A percentile compares a stretch with the other conserved stretches of the same genome.
Conservation (phyloP, 441 rosid species). For the Flueggea neowawraea region DNA sequence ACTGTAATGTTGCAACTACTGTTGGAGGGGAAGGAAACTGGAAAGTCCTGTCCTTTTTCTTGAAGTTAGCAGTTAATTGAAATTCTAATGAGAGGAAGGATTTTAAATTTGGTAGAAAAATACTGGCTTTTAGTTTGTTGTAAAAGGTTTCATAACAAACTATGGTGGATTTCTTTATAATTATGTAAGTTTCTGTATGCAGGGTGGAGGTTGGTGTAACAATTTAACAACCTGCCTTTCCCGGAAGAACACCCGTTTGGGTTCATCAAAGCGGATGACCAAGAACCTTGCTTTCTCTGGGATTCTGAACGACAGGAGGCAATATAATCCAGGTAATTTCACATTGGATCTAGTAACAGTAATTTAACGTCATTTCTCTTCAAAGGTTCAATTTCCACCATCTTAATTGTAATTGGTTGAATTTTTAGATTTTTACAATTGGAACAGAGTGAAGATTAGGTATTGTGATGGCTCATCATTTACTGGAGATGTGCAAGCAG, state of each 20-base stretch:
- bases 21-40: too few species aligned
- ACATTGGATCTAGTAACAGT: too few species aligned
- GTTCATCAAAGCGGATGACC: conserved; percentile 63
- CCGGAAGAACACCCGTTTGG: conserved; percentile 47
- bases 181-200: background rate
- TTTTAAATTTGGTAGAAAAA: too few species aligned
- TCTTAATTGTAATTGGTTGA: background rate
- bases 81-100: too few species aligned
- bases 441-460: conserved; percentile 90
- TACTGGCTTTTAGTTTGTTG: background rate
- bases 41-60: background rate
- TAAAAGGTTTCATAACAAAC: too few species aligned
- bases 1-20: too few species aligned
- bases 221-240: conserved; percentile 36
- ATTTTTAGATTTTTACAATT: conserved; percentile 75
- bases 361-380: too few species aligned
- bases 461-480: conserved; percentile 95
- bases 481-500: conserved; percentile 80
- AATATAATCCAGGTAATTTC: conserved; percentile 60
- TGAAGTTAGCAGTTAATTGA: too few species aligned
- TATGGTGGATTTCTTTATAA: background rate
- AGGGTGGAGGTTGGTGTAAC: conserved; percentile 97
- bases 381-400: too few species aligned
- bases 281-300: conserved; percentile 63
- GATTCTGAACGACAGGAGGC: conserved; percentile 34